A percentile compares a stretch with the other conserved stretches of the same genome.
These are phyloP conservation scores for Daldinia loculata DNA, from an alignment of 495 filamentous ascomycete species.

Conservation along the genomic window DNA sequence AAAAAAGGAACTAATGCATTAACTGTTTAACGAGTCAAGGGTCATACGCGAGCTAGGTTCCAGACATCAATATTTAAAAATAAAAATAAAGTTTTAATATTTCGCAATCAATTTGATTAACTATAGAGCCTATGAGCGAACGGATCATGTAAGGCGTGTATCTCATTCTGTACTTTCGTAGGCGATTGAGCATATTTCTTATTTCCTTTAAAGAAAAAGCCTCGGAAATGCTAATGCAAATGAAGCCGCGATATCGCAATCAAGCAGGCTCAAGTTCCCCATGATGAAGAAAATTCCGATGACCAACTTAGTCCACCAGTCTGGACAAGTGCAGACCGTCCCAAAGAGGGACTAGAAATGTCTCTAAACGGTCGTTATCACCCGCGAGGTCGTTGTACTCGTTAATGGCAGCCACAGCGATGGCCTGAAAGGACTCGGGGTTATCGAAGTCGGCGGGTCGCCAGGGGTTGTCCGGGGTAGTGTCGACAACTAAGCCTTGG, in stretches of 20 bases:
- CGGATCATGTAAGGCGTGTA: not conserved
- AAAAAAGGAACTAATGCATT: not conserved
- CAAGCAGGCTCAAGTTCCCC: not conserved
- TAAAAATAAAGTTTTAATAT: not conserved
- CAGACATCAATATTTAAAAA: not conserved
- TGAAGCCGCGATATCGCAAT: not conserved
- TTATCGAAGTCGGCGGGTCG: slow-evolving; percentile 13
- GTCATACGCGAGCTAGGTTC: not conserved
- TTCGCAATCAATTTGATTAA: not conserved
- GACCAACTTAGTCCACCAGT: slow-evolving; percentile 42
- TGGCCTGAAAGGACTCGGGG: not conserved
- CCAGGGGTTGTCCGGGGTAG: slow-evolving; percentile 44
- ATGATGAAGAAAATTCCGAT: not conserved
- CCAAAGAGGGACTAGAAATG: slow-evolving; percentile 48
- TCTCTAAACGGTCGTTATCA: slow-evolving; percentile 41
- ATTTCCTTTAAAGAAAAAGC: too few relatives aligned
- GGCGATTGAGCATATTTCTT: not conserved
- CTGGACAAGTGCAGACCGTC: slow-evolving; percentile 46
- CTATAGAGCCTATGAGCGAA: not conserved
- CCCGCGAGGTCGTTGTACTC: slow-evolving; percentile 45
- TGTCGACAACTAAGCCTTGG: slow-evolving; percentile 47
- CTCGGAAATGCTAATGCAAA: not conserved
- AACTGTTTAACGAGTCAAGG: not conserved
- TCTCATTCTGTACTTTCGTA: not conserved
- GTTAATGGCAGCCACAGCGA: slow-evolving; percentile 30